Evolutionary conservation across 2,329 filamentous ascomycete genomes (phyloP), one percentile per base, ranked within the genome.

Genomic region (Fusarium napiforme): DNA sequence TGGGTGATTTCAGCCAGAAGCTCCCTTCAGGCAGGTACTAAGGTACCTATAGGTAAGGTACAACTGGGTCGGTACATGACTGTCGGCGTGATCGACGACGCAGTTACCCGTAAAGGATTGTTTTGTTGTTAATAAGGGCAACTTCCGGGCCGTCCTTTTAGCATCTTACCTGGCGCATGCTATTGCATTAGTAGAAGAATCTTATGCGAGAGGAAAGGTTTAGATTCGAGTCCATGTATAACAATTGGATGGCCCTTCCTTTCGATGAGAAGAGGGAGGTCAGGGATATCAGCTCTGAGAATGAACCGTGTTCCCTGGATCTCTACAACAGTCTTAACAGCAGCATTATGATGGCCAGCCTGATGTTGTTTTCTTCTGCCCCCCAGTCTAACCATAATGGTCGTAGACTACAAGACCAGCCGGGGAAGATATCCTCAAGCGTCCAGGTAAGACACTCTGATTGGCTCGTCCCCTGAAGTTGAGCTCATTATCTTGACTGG

Each of bases 381-480:
- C n/a, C 21, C 40, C n/a, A n/a, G 30, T 37, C 30, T 40, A 64
- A 53, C 69, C 68, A 19, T 39, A 57, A 59, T 36, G 36, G 52
- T 67, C 36, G 37, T 45, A 55, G 30, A 49, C 42, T 50, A 53
- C 36, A 61, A 39, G 43, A 39, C 50, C 43, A 34, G 46, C 66
- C 66, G 70, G 70, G 66, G 70, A 71, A 60, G 53, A 63, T 59
- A 55, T 70, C 65, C 67, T 45, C 70, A 68, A 71, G 63, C 69
- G 53, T 71, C 39, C 32, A 62, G 23, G 34, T 47, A 67, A 37
- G 61, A 47, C 43, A 61, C 53, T 37, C 61, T 73, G 56, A 71
- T 45, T 73, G 70, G 70, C 49, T 43, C 28, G 26, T 34, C 43
- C 32, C 18, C 43, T 18, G 23, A 55, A 28, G 60, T 56, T 34